A percentile compares a stretch with the other conserved stretches of the same genome.
Evolutionary conservation across 306 rosid genomes (phyloP).

Genomic region (Lupinus albus): DNA sequence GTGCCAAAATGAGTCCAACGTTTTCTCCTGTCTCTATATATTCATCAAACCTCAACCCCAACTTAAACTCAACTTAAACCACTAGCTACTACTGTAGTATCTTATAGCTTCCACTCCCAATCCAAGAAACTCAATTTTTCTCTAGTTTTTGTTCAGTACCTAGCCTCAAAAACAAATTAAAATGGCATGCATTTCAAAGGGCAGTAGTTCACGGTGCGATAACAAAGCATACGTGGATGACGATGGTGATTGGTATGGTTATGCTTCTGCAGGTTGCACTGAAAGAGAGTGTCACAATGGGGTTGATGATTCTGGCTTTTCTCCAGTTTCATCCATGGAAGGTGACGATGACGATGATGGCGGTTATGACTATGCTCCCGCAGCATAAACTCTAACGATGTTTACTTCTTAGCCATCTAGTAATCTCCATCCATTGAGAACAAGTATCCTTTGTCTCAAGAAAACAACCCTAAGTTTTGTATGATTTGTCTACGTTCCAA

Average conservation of each 20-base stretch:
- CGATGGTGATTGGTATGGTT: not conserved
- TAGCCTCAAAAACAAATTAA: conserved; percentile 4
- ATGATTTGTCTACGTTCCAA: too few species aligned
- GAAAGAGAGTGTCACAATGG: conserved; percentile 33
- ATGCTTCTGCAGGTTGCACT: not conserved
- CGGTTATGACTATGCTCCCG: conserved; percentile 43
- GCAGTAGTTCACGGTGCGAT: conserved; percentile 33
- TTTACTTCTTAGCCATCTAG: not conserved
- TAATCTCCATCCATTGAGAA: too few species aligned
- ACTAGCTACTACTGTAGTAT: too few species aligned
- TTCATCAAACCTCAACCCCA: not conserved
- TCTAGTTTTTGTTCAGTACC: too few species aligned
- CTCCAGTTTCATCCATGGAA: conserved; percentile 40
- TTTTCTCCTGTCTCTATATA: conserved; percentile 15
- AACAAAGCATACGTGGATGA: conserved; percentile 5
- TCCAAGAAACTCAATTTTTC: not conserved
- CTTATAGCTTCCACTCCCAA: not conserved
- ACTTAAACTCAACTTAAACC: not conserved
- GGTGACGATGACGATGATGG: conserved; percentile 46
- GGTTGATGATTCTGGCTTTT: conserved; percentile 34
- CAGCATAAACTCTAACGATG: not conserved
- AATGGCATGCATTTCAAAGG: conserved; percentile 37
- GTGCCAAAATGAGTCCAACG: conserved; percentile 3
- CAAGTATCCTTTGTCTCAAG: too few species aligned
- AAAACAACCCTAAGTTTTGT: not conserved